These are phyloP conservation scores for Rugonectria rugulosa DNA, from an alignment of 2,329 filamentous ascomycete genomes.

Conservation along the genomic window DNA sequence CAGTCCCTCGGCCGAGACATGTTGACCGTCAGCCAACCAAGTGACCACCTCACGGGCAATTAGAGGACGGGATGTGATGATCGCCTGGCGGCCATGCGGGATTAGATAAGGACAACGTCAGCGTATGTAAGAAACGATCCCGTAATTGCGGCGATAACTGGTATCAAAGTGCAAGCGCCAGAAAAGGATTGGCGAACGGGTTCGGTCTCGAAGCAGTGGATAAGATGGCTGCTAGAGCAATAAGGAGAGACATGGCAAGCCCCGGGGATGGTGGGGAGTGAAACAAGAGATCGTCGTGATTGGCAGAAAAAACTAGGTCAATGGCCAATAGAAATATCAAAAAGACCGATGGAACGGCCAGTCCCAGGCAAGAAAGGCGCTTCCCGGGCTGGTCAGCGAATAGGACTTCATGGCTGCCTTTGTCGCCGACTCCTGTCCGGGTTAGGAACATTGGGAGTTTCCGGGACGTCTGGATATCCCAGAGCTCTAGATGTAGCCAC, in stretches of 20 bases:
- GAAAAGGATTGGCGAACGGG: conserved; percentile 37
- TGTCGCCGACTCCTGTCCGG: conserved; percentile 10
- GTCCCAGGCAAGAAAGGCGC: conserved; percentile 27
- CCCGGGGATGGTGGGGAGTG: conserved; percentile 32
- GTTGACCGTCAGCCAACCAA: background rate
- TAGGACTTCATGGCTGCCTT: conserved; percentile 16
- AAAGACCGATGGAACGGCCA: conserved; percentile 24
- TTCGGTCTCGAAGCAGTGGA: conserved; percentile 27
- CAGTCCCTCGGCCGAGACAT: conserved; percentile 14
- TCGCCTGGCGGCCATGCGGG: conserved; percentile 11
- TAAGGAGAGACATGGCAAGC: conserved; percentile 33
- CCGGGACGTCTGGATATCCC: conserved; percentile 26
- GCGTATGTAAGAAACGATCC: conserved; percentile 14
- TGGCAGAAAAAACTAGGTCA: conserved; percentile 33
- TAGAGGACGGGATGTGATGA: conserved; percentile 4
- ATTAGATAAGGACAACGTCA: conserved; percentile 34
- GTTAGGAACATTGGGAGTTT: conserved; percentile 19
- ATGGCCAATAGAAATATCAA: conserved; percentile 29
- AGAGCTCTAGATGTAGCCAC: conserved; percentile 11
- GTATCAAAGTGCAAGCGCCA: conserved; percentile 24
- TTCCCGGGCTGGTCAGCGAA: conserved; percentile 33
- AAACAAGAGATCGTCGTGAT: conserved; percentile 32
- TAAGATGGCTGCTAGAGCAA: conserved; percentile 24
- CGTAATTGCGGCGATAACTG: conserved; percentile 23
- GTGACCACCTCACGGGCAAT: conserved; percentile 1